A percentile compares a stretch with the other conserved stretches of the same genome.
Conservation (phyloP, 129 eudicot genomes). For the Gnaphalium uliginosum region DNA sequence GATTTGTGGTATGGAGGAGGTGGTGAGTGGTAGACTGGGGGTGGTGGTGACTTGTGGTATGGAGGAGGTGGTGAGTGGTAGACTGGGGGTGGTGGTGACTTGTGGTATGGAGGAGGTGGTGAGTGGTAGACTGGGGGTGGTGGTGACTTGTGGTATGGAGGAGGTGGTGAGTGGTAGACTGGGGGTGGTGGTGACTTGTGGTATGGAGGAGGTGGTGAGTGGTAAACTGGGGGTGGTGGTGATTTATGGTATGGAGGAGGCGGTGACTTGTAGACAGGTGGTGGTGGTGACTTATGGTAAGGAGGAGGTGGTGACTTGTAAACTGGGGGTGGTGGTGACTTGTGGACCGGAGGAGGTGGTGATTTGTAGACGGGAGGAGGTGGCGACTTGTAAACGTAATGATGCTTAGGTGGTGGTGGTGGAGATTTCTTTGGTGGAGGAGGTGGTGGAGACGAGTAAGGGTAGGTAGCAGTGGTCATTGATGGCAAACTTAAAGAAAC, state of each 20-base stretch:
- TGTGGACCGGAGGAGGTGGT: slow-evolving; percentile 40
- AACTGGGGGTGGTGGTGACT: slow-evolving; percentile 33
- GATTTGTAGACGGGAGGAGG: slow-evolving; percentile 38
- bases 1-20: slow-evolving; percentile 31
- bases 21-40: slow-evolving; percentile 22
- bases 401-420: slow-evolving; percentile 39
- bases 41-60: slow-evolving; percentile 37
- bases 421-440: slow-evolving; percentile 43
- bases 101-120: slow-evolving; percentile 36
- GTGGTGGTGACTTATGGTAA: no score
- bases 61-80: slow-evolving; percentile 39
- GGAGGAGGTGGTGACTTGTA: slow-evolving; percentile 40
- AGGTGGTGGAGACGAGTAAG: slow-evolving; percentile 51
- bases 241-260: no score
- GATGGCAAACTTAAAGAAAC: slow-evolving; percentile 43
- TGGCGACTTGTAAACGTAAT: slow-evolving; percentile 40
- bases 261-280: slow-evolving; percentile 29
- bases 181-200: slow-evolving; percentile 42
- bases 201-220: slow-evolving; percentile 29
- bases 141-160: slow-evolving; percentile 25
- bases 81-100: slow-evolving; percentile 40
- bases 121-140: slow-evolving; percentile 42
- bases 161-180: slow-evolving; percentile 39
- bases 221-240: no score
- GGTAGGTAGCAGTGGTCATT: slow-evolving; percentile 36